Evolutionary conservation across 2,329 filamentous ascomycete genomes (phyloP), one percentile per base, ranked within the genome.

Genomic region (Talaromyces albobiverticillius): DNA sequence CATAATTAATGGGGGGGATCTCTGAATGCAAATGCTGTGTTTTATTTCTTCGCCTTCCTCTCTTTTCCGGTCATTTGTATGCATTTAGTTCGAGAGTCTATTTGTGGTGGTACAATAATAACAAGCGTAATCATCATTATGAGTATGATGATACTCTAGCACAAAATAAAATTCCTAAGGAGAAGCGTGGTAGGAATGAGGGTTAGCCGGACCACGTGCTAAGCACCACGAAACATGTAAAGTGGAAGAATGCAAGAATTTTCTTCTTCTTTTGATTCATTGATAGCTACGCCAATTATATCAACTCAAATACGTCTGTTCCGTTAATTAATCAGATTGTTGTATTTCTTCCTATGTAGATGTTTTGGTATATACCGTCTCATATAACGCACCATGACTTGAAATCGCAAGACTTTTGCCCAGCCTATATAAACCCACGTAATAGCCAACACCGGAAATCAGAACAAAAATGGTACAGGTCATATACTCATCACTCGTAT

Each of bases 401-500:
- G 26, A 10, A 29, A 6, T 29, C 5, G 5, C 26, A 29, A 29
- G 10, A 29, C 26, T 29, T 29, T 29, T n/a, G n/a, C n/a, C n/a
- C n/a, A n/a, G n/a, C n/a, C n/a, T 38, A 38, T 38, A 10, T 38
- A 38, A 36, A 38, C 4, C 10, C 34, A 20, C 3, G 31, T 34
- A 34, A 13, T 6, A 34, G 3, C 31, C 31, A 29, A 29, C 26
- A 10, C 26, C 10, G 10, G 26, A 29, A 29, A 29, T 29, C 26
- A 5, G 26, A 29, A 29, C 5, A 8, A 10, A 14, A 14, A 10
- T 8, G 8, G 20, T 40, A 40, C 16, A 40, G 6, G 18, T 45
- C 48, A 20, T 45, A 25, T 18, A 34, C 8, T 51, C 38, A 51
- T 45, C 18, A 34, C 13, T 51, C 48, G 14, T 43, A n/a, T 16